A percentile compares a stretch with the other conserved stretches of the same genome.
phyloP scores from a whole-genome alignment of 352 stramenopile genomes.

The Phytopythium boreale region DNA sequence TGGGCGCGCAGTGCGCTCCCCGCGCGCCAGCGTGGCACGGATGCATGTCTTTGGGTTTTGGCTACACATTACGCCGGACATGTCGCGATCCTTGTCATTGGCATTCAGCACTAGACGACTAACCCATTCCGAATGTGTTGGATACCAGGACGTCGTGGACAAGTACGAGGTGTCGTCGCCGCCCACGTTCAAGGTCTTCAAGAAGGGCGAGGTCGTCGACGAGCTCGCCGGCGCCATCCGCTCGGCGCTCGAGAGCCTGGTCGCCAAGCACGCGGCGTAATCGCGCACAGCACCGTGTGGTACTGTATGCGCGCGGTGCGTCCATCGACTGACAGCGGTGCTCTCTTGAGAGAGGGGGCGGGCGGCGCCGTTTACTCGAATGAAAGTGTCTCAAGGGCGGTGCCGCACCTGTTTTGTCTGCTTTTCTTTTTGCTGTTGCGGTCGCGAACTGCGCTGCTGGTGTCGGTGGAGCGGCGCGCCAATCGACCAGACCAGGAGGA shows the following conservation, averaged over 20 bases:
- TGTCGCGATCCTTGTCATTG: not conserved
- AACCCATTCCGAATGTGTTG: not conserved
- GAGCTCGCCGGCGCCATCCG: conserved; percentile 80
- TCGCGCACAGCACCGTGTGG: not conserved
- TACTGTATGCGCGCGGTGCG: too few relatives aligned
- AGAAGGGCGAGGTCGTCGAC: conserved; percentile 85
- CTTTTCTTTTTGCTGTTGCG: not conserved
- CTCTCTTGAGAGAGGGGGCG: not conserved
- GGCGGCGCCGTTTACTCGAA: conserved; percentile 1
- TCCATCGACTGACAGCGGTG: not conserved
- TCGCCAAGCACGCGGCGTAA: conserved; percentile 35
- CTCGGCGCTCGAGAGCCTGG: conserved; percentile 50
- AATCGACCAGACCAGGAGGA: not conserved
- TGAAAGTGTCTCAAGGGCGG: conserved; percentile 2
- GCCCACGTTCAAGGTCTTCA: conserved; percentile 94
- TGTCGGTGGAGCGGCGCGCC: too few relatives aligned
- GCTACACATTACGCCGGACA: not conserved
- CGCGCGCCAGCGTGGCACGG: not conserved
- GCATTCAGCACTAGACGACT: not conserved
- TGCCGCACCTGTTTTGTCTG: conserved; percentile 1
- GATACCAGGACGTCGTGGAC: conserved; percentile 46
- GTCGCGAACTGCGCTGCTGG: too few relatives aligned
- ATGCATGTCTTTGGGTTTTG: not conserved
- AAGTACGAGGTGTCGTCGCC: conserved; percentile 77
- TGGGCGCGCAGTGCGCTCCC: not conserved